Evolutionary conservation across 495 filamentous ascomycete species (phyloP), one percentile per base, ranked within the genome.

Genomic region (Podospora pseudocomata): DNA sequence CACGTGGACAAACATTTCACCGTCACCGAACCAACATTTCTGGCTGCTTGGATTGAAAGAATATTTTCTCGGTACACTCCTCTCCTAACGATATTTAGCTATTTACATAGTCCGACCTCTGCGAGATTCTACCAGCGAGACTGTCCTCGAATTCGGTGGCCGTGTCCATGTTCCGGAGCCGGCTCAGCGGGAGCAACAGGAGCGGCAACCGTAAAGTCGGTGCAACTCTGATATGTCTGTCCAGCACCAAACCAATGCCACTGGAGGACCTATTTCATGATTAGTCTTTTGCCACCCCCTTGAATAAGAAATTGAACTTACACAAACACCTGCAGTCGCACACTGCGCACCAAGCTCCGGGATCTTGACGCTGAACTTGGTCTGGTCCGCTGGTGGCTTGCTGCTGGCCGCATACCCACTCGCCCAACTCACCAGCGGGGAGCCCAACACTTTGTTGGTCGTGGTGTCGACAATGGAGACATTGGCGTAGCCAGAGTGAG

Each of bases 151-250:
- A 66, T 66, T 6, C 54, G 56, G 23, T 34, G 55, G 23, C n/a
- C 27, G 5, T 66, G 64, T 13, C 23, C 49, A 13, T 57, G 54
- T 49, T 16, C 39, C 9, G 39, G 39, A 11, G 39, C 39, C 9
- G 13, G 39, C 16, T 19, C 61, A 19, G 19, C 20, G 4, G 44
- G 28, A 2, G 53, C 28, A 7, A n/a, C 16, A 5, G 58, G 39
- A 1, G 60, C 26, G 6, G 75, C 65, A 57, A 89, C 74, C 55
- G 85, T 86, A 76, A 92, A 91, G 75, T 93, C 90, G 70, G 91
- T 74, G 74, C 89, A 91, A 56, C 85, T 84, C 83, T 92, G 87
- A 70, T 92, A 92, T 30, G 89, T 91, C 82, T 93, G 90, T 60
- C 85, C 83, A 44, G 88, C 86, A 7, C 82, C 84, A 55, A 83